Evolutionary conservation across 2,329 filamentous ascomycete species (phyloP), one percentile per base, ranked within the genome.

Genomic region (Fusarium staphyleae): DNA sequence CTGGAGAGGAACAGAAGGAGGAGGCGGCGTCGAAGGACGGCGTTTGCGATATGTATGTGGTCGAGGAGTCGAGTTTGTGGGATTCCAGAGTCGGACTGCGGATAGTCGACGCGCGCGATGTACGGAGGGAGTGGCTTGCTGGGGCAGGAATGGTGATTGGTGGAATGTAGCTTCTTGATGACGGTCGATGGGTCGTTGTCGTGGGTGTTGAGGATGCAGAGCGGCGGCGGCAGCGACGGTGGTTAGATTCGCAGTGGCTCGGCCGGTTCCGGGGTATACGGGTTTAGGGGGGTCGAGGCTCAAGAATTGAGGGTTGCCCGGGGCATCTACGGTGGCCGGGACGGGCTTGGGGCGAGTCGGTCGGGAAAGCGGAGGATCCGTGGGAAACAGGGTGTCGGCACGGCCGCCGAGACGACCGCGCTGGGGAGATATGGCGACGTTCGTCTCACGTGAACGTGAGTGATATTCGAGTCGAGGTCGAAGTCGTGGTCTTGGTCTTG

Each of bases 21-120:
- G 80, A 5, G 79, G 79, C 13, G 83, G 82, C 13, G 80, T 80
- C 12, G 82, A 85, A 13, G 77, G 77, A 19, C 80, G 80, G 49
- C 81, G 78, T 55, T 69, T 74, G 48, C 76, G 66, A 39, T 52
- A 50, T 18, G 60, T 66, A 48, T 73, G 59, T 47, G 70, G 62
- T 52, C 81, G 76, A 36, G 81, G 82, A 3, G 82, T 85, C 19
- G 81, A 85, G 67, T 85, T 85, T 52, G 81, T 81, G 18, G 83
- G 83, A 64, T 85, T 85, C 83, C 83, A 85, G 60, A 85, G 80
- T 29, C 81, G 80, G 37, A 78, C 77, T 16, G 80, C 74, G 4
- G 77, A 75, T 24, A 77, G 72, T 24, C 74, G 76, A 45, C 72
- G 74, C 40, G 74, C 69, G 19, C 75, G 73, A 26, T 62, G 71